Percentiles rank a stretch among this genome's conserved stretches.
phyloP scores from a whole-genome alignment of 768 basidiomycete species.

The Leccinellum luteum region DNA sequence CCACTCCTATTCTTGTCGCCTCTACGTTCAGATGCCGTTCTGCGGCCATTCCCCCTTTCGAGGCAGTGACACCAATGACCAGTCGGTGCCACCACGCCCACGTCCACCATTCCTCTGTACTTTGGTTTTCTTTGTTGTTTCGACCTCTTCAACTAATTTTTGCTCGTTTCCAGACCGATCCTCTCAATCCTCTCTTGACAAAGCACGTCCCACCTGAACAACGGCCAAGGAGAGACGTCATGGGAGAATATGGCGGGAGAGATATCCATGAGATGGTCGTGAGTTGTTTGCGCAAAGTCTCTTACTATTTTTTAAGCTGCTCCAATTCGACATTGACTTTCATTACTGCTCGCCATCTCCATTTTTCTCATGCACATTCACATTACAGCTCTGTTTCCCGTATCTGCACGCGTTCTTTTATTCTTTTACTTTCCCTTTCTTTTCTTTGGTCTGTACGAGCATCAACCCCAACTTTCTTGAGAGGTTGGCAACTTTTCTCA shows the following conservation, averaged over 20 bases:
- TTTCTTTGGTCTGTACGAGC: slow-evolving; percentile 25
- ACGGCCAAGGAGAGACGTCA: slow-evolving; percentile 69
- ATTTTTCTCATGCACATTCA: slow-evolving; percentile 8
- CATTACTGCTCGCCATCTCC: slow-evolving; percentile 4
- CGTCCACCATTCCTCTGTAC: slow-evolving; percentile 2
- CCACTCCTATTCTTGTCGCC: slow-evolving; percentile 1
- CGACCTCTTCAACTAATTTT: slow-evolving; percentile 4
- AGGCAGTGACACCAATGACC: slow-evolving; percentile 5
- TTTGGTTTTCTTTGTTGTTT: not conserved
- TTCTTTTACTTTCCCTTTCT: slow-evolving; percentile 16
- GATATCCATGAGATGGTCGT: slow-evolving; percentile 83
- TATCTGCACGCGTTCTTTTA: slow-evolving; percentile 20
- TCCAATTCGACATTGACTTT: slow-evolving; percentile 3
- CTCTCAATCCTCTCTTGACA: slow-evolving; percentile 73
- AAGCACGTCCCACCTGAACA: slow-evolving; percentile 83
- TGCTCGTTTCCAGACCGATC: slow-evolving; percentile 61
- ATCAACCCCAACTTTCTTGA: slow-evolving; percentile 2
- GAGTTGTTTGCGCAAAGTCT: slow-evolving; percentile 36
- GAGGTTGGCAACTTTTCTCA: slow-evolving; percentile 13
- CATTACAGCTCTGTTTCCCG: slow-evolving; percentile 22
- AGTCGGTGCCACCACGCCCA: not conserved
- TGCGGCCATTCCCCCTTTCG: not conserved
- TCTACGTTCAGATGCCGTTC: slow-evolving; percentile 2
- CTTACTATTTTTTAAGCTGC: slow-evolving; percentile 7
- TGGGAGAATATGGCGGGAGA: slow-evolving; percentile 67